Evolutionary conservation across 331 rosid species (phyloP).

Genomic region (Phaseolus coccineus): DNA sequence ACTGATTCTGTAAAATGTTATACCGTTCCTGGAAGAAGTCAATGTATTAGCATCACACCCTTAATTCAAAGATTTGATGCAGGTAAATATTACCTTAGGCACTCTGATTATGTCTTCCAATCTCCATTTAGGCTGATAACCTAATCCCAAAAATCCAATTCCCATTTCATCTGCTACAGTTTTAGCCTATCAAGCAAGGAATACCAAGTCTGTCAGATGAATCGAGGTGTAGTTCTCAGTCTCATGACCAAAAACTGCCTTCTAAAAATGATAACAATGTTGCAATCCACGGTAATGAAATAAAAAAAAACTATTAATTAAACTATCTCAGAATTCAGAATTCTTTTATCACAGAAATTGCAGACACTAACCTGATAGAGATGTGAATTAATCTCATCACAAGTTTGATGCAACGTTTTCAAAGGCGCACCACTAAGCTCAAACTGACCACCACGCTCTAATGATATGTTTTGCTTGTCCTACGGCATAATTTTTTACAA

Average conservation of each 20-base stretch:
- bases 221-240: slow-evolving; percentile 7
- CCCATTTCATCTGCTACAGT: slow-evolving; percentile 90
- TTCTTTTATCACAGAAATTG: background rate
- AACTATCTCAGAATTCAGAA: background rate
- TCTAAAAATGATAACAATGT: background rate
- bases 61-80: slow-evolving; percentile 12
- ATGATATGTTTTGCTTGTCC: slow-evolving; percentile 81
- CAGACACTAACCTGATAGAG: slow-evolving; percentile 69
- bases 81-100: slow-evolving; percentile 68
- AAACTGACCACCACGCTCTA: slow-evolving; percentile 89
- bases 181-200: slow-evolving; percentile 63
- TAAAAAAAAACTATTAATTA: background rate
- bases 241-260: background rate
- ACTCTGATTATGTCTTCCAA: slow-evolving; percentile 67
- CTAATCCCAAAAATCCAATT: slow-evolving; percentile 81
- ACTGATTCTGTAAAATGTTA: slow-evolving; percentile 75
- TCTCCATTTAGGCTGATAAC: slow-evolving; percentile 82
- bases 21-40: slow-evolving; percentile 69
- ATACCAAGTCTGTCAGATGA: background rate
- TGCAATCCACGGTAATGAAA: background rate
- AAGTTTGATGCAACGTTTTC: slow-evolving; percentile 82
- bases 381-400: slow-evolving; percentile 81
- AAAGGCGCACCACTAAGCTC: slow-evolving; percentile 92
- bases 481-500: slow-evolving; percentile 29
- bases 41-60: slow-evolving; percentile 4